phyloP scores from a whole-genome alignment of 306 rosid species.

The Vachellia collinsii region DNA sequence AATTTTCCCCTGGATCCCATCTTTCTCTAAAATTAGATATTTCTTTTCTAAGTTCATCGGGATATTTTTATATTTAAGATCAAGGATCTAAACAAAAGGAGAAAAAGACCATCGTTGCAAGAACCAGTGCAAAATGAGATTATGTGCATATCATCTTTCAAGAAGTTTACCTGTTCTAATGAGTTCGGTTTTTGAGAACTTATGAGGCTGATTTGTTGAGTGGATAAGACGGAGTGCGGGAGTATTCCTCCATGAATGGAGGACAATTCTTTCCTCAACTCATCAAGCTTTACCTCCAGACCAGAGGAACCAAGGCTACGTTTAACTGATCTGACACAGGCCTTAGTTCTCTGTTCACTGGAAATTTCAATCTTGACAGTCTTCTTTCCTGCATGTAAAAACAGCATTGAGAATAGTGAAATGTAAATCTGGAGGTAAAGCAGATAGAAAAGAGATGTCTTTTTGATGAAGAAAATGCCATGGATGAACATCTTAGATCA shows the following conservation, averaged over 20 bases:
- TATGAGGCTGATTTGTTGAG: conserved; percentile 75
- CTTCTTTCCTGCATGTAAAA: conserved; percentile 59
- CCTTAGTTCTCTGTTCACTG: conserved; percentile 52
- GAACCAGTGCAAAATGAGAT: conserved; percentile 18
- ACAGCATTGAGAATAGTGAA: background rate
- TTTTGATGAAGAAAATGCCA: background rate
- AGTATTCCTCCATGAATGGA: conserved; percentile 78
- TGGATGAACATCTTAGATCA: background rate
- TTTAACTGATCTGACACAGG: conserved; percentile 55
- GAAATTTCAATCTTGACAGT: conserved; percentile 64
- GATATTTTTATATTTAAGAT: background rate
- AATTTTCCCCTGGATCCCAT: background rate
- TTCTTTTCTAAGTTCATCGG: background rate
- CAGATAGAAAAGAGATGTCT: conserved; percentile 26
- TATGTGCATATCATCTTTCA: background rate
- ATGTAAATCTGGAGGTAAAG: conserved; percentile 24
- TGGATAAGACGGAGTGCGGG: conserved; percentile 82
- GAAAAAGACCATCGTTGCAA: background rate
- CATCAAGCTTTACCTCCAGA: conserved; percentile 81
- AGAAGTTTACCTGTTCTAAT: conserved; percentile 59
- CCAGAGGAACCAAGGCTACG: conserved; percentile 55
- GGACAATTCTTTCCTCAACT: conserved; percentile 75
- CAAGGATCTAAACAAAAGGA: conserved; percentile 19
- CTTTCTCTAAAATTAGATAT: background rate
- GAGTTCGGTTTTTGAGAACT: conserved; percentile 75